Evolutionary conservation across 163 green algal genomes (phyloP).

Genomic region (Coccomyxa subellipsoidea): DNA sequence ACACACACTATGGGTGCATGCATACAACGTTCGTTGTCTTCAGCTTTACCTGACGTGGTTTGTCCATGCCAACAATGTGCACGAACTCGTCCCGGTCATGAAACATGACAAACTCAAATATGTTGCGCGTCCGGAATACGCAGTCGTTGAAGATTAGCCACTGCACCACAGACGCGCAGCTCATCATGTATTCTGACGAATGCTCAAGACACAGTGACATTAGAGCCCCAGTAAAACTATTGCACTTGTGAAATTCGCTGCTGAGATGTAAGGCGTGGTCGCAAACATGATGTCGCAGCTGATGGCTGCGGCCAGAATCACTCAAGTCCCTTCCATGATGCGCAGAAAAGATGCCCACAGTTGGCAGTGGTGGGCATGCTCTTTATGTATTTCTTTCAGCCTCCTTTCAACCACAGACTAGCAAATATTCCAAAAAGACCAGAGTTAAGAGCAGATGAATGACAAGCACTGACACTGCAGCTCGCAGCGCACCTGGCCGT

Average conservation of each 20-base stretch:
- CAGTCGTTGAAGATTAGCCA: conserved; percentile 3
- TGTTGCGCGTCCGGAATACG: not conserved
- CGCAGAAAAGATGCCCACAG: too few species aligned
- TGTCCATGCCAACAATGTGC: not conserved
- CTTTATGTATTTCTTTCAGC: too few species aligned
- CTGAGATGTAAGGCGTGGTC: too few species aligned
- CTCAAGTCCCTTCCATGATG: too few species aligned
- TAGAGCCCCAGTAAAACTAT: not conserved
- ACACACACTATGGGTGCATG: too few species aligned
- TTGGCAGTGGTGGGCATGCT: too few species aligned
- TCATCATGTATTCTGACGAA: not conserved
- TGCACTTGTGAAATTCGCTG: not conserved
- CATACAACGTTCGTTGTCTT: not conserved
- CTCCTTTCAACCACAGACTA: too few species aligned
- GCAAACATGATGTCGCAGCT: too few species aligned
- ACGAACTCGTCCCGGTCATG: conserved; percentile 8
- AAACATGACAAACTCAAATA: not conserved
- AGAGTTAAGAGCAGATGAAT: too few species aligned
- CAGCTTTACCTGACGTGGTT: not conserved
- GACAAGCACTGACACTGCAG: not conserved
- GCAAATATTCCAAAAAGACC: too few species aligned
- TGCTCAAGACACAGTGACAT: too few species aligned
- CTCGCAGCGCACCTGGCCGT: not conserved
- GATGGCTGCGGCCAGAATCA: too few species aligned
- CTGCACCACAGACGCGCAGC: not conserved